Percentiles rank a stretch among this genome's conserved stretches.
These are phyloP conservation scores for Syncephalastrum monosporum DNA, from an alignment of 371 early-diverging fungal species.

Conservation along the genomic window DNA sequence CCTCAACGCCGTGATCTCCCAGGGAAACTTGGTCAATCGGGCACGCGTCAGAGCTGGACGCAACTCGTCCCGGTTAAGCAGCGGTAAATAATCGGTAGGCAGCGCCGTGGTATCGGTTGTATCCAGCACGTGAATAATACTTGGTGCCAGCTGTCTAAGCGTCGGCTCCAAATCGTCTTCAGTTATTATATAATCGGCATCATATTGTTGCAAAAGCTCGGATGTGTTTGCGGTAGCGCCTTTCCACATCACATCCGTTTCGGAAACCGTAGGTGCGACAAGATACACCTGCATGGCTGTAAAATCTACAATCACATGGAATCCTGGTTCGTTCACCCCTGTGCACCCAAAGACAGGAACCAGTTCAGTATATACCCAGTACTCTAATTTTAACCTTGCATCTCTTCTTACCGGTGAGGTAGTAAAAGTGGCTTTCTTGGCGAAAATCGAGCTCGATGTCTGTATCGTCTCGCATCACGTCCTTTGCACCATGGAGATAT, in stretches of 20 bases:
- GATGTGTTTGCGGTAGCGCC: conserved; percentile 38
- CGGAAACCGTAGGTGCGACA: conserved; percentile 43
- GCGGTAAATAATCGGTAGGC: background rate
- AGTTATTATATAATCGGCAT: conserved; percentile 47
- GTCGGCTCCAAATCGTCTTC: conserved; percentile 16
- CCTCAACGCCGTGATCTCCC: conserved; percentile 48
- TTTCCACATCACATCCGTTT: conserved; percentile 47
- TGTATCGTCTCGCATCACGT: conserved; percentile 45
- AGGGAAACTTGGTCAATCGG: conserved; percentile 50
- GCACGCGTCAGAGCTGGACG: conserved; percentile 36
- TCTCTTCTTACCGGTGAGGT: conserved; percentile 41
- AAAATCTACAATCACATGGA: conserved; percentile 43
- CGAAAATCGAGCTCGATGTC: conserved; percentile 53
- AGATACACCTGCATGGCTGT: conserved; percentile 31
- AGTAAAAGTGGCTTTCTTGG: conserved; percentile 58
- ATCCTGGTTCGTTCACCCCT: conserved; percentile 52
- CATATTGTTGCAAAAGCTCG: conserved; percentile 39
- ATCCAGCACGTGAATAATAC: conserved; percentile 27
- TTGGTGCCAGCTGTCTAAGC: conserved; percentile 18
- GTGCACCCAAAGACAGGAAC: background rate
- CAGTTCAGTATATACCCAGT: background rate
- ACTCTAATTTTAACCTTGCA: background rate
- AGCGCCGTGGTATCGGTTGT: conserved; percentile 16
- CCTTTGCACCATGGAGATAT: conserved; percentile 33
- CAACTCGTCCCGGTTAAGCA: conserved; percentile 5